phyloP scores from a whole-genome alignment of 1,284 basidiomycete genomes.

The Phlebopus sp. region DNA sequence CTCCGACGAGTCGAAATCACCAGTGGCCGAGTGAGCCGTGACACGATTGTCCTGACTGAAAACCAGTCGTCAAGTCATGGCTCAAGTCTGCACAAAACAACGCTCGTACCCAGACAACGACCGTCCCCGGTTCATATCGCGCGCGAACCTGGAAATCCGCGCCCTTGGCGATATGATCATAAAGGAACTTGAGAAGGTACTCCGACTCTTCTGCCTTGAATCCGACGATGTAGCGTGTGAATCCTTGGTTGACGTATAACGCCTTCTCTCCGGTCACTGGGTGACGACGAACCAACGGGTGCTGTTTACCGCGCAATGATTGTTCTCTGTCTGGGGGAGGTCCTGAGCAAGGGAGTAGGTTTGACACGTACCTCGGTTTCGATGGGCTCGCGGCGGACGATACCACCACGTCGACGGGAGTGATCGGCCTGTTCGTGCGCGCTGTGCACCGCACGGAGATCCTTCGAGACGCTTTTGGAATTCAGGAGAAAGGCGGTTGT shows the following conservation, averaged over 20 bases:
- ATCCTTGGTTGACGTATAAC: conserved; percentile 62
- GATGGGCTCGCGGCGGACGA: conserved; percentile 63
- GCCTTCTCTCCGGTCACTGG: conserved; percentile 69
- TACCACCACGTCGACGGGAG: conserved; percentile 47
- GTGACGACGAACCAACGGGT: conserved; percentile 55
- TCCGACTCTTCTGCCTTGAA: conserved; percentile 68
- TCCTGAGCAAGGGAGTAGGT: neutral
- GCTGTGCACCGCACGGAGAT: conserved; percentile 61
- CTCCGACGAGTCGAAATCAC: conserved; percentile 41
- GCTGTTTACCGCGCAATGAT: conserved; percentile 24
- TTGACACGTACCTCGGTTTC: conserved; percentile 42
- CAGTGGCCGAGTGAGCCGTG: conserved; percentile 47
- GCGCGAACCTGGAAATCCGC: conserved; percentile 47
- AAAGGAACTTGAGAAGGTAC: conserved; percentile 59
- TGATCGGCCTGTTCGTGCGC: conserved; percentile 59
- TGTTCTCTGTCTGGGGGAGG: neutral
- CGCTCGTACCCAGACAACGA: conserved; percentile 45
- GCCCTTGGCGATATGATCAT: conserved; percentile 50
- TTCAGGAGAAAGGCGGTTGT: conserved; percentile 66
- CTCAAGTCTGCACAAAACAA: neutral
- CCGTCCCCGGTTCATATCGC: conserved; percentile 43
- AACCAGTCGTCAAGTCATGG: neutral
- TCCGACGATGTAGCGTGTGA: conserved; percentile 64
- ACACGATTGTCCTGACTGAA: conserved; percentile 50
- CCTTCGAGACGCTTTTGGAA: conserved; percentile 65